Base-by-base conservation (phyloP, 495 filamentous ascomycete genomes). In the Podospora didyma region DNA sequence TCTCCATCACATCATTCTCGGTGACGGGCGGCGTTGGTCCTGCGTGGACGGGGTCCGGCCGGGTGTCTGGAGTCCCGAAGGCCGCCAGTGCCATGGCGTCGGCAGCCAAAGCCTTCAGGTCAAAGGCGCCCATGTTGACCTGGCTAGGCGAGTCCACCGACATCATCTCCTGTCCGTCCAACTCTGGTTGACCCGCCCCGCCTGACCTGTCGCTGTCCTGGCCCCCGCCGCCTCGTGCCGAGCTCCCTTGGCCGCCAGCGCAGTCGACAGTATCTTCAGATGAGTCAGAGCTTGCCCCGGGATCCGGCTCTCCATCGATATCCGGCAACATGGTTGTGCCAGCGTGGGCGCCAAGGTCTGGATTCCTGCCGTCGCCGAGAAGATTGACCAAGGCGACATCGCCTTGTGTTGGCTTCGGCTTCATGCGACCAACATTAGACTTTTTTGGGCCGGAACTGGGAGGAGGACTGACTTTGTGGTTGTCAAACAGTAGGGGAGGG, bases 381-480 rank as follows among this genome's bases (percentile, higher is more conserved):
- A 75, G 71, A 24, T 67, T 63, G 35, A 85, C 70, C 59, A 85
- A 66, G 49, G 83, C 76, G 44, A 71, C 79, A 79, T 85, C 79
- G 62, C 79, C 82, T 58, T 72, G 75, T 56, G 64, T 72, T 50
- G 69, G 66, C 60, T 64, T 66, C 58, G 68, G 56, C 71, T 71
- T 75, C 53, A 59, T 65, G 48, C 72, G 74, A 69, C 67, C 61
- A n/a, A n/a, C n/a, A 67, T 71, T 72, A 70, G 75, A 71, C 66
- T 63, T 71, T 59, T 67, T 72, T 50, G 57, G 54, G 53, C 68
- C 68, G 52, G 62, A 53, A 48, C 63, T 71, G 51, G 65, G 54
- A 62, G 69, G 59, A 63, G 61, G 63, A 73, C 73, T 76, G 62
- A 69, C 67, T 69, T 65, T 61, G 46, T 62, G 60, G 55, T 65